Percentiles rank a stretch among this genome's conserved stretches.
Conservation (phyloP, 805 yeast species). For the Pichia insulana region DNA sequence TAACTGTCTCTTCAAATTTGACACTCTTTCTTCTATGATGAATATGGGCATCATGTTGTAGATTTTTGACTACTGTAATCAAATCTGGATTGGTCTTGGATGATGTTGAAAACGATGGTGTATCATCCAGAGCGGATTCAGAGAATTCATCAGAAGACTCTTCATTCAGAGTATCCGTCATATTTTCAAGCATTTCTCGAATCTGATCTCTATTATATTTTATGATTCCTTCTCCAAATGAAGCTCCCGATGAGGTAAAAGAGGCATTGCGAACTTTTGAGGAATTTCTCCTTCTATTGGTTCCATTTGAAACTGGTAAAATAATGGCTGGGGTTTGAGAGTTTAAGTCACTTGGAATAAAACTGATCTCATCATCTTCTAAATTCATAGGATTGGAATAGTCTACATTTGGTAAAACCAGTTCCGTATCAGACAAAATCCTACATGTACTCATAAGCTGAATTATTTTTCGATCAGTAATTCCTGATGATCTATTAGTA, state of each 20-base stretch:
- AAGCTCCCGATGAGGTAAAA: constrained; percentile 29
- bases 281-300: neutral
- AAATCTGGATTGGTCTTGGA: constrained; percentile 1
- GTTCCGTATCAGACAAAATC: neutral
- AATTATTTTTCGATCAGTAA: constrained; percentile 16
- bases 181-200: constrained; percentile 24
- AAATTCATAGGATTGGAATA: constrained; percentile 12
- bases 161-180: constrained; percentile 16
- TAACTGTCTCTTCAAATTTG: constrained; percentile 20
- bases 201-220: constrained; percentile 27
- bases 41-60: neutral
- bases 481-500: constrained; percentile 12
- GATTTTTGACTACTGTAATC: constrained; percentile 4
- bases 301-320: constrained; percentile 4
- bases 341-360: constrained; percentile 6
- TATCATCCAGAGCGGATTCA: constrained; percentile 6
- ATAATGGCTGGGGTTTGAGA: constrained; percentile 9
- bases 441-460: constrained; percentile 13
- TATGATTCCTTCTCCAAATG: constrained; percentile 30
- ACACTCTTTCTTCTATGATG: constrained; percentile 23
- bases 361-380: constrained; percentile 12
- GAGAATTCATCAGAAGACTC: constrained; percentile 9
- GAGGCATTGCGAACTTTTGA: constrained; percentile 16
- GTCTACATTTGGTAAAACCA: constrained; percentile 9
- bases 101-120: neutral